These are phyloP conservation scores for Stagonosporopsis rhizophila DNA, from an alignment of 2,329 filamentous ascomycete genomes.

Conservation along the genomic window DNA sequence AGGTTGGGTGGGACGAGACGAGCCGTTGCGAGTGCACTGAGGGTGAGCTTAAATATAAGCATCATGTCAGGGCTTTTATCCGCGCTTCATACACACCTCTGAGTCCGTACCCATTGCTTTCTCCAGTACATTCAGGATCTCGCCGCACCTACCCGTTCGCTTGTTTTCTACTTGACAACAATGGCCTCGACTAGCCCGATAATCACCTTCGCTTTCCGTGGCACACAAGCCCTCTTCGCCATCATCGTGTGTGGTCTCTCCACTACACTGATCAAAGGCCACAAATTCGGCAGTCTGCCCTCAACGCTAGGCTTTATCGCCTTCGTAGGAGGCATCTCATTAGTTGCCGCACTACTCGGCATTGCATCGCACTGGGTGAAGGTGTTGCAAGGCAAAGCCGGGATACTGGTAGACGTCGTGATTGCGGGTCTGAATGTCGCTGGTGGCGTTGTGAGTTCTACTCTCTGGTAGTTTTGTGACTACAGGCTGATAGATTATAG, in stretches of 20 bases:
- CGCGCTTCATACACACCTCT: not conserved
- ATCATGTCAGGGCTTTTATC: not conserved
- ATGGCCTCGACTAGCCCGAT: conserved; percentile 6
- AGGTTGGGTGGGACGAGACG: not conserved
- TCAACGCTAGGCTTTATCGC: conserved; percentile 21
- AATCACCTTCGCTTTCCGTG: conserved; percentile 27
- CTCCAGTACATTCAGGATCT: not conserved
- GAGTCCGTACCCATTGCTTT: not conserved
- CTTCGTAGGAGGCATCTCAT: conserved; percentile 26
- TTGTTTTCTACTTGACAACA: not conserved
- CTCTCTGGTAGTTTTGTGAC: too few species aligned
- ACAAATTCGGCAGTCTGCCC: conserved; percentile 20
- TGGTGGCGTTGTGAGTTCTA: conserved; percentile 28
- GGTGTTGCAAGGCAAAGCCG: conserved; percentile 24
- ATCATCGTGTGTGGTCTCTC: conserved; percentile 32
- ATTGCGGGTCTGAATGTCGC: conserved; percentile 23
- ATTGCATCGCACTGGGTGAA: conserved; percentile 24
- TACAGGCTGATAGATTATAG: conserved; percentile 11
- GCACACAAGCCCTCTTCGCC: conserved; percentile 30
- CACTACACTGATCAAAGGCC: conserved; percentile 26
- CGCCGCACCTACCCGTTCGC: not conserved
- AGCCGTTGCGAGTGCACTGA: not conserved
- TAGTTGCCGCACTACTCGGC: conserved; percentile 28
- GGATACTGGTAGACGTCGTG: conserved; percentile 21
- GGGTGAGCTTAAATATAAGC: not conserved